Evolutionary conservation across 305 asterid genomes (phyloP), one percentile per base, ranked within the genome.

Genomic region (Fraxinus floribunda): DNA sequence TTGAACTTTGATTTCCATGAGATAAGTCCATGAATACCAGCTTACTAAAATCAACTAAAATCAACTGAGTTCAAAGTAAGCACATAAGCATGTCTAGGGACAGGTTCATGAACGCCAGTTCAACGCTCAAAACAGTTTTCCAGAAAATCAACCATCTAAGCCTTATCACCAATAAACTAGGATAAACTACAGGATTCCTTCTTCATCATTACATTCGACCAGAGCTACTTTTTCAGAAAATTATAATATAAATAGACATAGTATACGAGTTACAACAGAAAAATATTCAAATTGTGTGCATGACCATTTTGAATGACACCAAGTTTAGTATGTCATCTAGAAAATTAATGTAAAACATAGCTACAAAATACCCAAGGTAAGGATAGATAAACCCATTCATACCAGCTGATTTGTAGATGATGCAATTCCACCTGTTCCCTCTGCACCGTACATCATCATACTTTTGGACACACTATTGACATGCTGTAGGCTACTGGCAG

Each of bases 391-490:
- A 78, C 38, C 6, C 57, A 83, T 71, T 76, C 91, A 80, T 93
- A 97, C 99, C 85, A 97, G 96, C 89, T 95, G 98, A 89, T 95
- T 95, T 7, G 97, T 86, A 81, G 99, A 92, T 83, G 98, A 92
- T 83, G 98, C 94, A 89, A 97, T 88, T 77, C 93, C 99, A 81
- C 96, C 96, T 60, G 98, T 88, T 90, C 92, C 97, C n/a, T 92
- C 98, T 44, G 92, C 88, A 86, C 97, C 94, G 78, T 95, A 97
- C 91, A 93, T 91, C 87, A 90, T 89, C 90, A 92, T 91, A 85
- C 93, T 90, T 87, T 97, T 97, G 77, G 97, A 86, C 29, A 87
- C 95, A 13, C 57, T 46, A 46, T 46, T 46, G 57, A 46, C 57
- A 13, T 46, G 57, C 57, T 13, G 57, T 13, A 46, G 57, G 57